Percentiles rank a stretch among this genome's conserved stretches.
Conservation (phyloP, 2,329 filamentous ascomycete species). For the Daldinia sp. region DNA sequence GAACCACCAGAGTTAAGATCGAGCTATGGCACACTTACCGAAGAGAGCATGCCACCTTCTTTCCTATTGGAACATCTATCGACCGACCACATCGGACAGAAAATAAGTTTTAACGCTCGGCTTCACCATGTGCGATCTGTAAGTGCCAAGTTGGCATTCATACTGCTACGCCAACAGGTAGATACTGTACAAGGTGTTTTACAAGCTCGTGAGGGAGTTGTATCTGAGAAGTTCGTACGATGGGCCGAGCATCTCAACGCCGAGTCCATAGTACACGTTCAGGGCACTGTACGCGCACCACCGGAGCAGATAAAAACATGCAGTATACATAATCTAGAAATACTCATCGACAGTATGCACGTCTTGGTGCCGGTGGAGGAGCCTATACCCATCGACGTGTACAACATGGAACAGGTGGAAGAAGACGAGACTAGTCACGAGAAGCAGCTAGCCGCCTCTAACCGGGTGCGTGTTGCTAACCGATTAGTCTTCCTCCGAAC, state of each 20-base stretch:
- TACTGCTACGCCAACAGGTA: slow-evolving; percentile 85
- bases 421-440: slow-evolving; percentile 47
- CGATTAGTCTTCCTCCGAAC: slow-evolving; percentile 86
- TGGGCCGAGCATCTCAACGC: slow-evolving; percentile 85
- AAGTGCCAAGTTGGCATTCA: slow-evolving; percentile 83
- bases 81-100: slow-evolving; percentile 63
- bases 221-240: slow-evolving; percentile 79
- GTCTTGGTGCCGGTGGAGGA: slow-evolving; percentile 59
- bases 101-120: slow-evolving; percentile 73
- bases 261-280: slow-evolving; percentile 81
- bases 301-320: slow-evolving; percentile 79
- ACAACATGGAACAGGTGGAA: slow-evolving; percentile 53
- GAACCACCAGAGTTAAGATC: slow-evolving; percentile 41
- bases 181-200: slow-evolving; percentile 87
- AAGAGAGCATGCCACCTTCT: slow-evolving; percentile 56
- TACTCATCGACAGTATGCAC: slow-evolving; percentile 68
- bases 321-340: slow-evolving; percentile 77
- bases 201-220: slow-evolving; percentile 59
- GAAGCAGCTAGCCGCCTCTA: slow-evolving; percentile 68
- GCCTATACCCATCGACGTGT: slow-evolving; percentile 60
- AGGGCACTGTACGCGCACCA: slow-evolving; percentile 75
- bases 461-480: slow-evolving; percentile 76
- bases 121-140: slow-evolving; percentile 83
- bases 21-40: slow-evolving; percentile 42
- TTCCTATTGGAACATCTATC: slow-evolving; percentile 38